These are phyloP conservation scores for Triticum dicoccoides DNA, from an alignment of 176 grass and related monocot species.

Conservation along the genomic window DNA sequence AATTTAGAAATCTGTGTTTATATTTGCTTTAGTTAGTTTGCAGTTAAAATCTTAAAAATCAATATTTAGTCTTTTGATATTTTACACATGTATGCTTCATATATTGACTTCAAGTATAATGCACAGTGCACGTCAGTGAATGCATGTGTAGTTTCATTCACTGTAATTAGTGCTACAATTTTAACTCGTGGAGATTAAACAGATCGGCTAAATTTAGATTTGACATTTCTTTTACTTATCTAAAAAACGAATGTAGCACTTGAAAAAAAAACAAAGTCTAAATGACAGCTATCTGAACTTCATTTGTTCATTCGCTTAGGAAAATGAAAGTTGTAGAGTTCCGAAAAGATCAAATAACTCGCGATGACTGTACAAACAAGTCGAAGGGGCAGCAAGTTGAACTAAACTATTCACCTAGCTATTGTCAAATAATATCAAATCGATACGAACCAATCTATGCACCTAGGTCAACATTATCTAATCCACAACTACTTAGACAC, in stretches of 20 bases:
- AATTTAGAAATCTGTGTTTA: background rate
- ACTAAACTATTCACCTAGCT: background rate
- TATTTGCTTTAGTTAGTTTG: background rate
- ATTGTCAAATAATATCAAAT: background rate
- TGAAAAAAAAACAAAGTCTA: background rate
- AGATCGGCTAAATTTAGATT: background rate
- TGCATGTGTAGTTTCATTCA: background rate
- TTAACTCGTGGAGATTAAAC: background rate
- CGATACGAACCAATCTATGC: background rate
- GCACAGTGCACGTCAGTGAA: too few species aligned
- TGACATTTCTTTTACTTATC: background rate
- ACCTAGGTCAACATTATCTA: constrained; percentile 16
- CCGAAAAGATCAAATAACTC: background rate
- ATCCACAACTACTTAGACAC: background rate
- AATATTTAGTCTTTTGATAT: background rate
- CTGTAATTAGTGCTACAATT: background rate
- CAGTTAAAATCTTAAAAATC: background rate
- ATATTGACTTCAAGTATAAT: background rate
- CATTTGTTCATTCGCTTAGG: background rate
- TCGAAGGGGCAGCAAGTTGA: background rate
- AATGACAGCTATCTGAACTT: background rate
- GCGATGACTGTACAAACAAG: background rate
- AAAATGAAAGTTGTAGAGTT: background rate
- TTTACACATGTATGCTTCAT: background rate
- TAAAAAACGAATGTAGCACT: background rate